Base-by-base conservation (phyloP, 2,329 filamentous ascomycete genomes). In the Chrysosporium queenslandicum region DNA sequence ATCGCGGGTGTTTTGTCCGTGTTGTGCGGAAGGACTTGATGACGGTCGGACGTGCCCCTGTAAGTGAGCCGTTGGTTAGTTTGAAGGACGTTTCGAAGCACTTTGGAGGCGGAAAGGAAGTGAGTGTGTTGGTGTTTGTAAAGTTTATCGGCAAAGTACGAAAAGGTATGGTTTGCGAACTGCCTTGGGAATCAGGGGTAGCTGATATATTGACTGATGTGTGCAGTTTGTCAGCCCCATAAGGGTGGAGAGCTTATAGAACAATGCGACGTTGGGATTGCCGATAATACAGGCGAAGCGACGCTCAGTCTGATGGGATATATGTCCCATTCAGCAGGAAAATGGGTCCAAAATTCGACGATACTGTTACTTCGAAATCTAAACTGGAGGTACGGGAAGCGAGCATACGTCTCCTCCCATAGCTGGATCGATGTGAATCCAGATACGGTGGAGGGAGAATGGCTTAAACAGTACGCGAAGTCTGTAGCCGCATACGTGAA, bases 391-490 rank as follows among this genome's bases (percentile, higher is more conserved):
- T 64, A 65, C 43, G 64, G 68, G 12, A 62, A 53, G 46, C 64
- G 61, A 46, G 56, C 72, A 16, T 66, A 63, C 20, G 55, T 77
- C 18, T 70, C 62, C 9, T 63, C 70, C 7, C 62, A 66, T 23
- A 74, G 74, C 1, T 66, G 68, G 21, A 56, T 77, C 2, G 73
- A 78, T 46, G 62, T 77, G 20, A 68, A 78, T 55, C 75, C 75
- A 0, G 58, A 63, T 45, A 68, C 75, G 14, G 59, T 60, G 14
- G 75, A 77, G 46, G 69, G 72, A 2, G 61, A 66, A 6, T 73
- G 71, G 63, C 64, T 78, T 8, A 66, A 72, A 34, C 64, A 61
- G 1, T 70, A 71, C 55, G 70, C 74, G 0, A 63, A 67, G 36
- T 65, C 68, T 1, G 58, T 72, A 52, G 70, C 64, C 4, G 70